Conservation (phyloP, 257 asterid genomes). For the Ligustrum vulgare region DNA sequence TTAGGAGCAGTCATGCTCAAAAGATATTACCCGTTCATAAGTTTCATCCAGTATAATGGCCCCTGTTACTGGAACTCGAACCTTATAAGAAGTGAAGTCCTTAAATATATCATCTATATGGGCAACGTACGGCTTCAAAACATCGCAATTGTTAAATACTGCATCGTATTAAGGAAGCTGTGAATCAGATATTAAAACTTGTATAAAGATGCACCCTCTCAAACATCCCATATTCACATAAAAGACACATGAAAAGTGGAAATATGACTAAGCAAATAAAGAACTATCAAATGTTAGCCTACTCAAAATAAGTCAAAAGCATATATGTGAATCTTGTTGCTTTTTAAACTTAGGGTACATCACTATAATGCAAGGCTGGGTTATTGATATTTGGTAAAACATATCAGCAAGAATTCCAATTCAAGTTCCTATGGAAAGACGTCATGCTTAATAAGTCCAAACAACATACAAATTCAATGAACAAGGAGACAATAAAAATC, state of each 20-base stretch:
- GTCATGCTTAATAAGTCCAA: background rate
- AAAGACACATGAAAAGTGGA: background rate
- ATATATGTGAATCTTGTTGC: background rate
- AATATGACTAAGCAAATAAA: background rate
- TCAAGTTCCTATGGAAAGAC: background rate
- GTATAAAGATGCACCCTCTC: background rate
- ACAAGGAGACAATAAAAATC: background rate
- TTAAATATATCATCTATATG: conserved; percentile 85
- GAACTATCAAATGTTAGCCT: conserved; percentile 4
- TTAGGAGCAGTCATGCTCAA: conserved; percentile 7
- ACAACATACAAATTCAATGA: background rate
- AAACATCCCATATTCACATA: background rate
- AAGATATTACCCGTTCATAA: conserved; percentile 65
- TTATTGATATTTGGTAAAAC: background rate
- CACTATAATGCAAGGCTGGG: conserved; percentile 10
- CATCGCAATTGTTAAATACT: conserved; percentile 90
- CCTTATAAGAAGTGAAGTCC: conserved; percentile 86
- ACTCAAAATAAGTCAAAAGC: background rate
- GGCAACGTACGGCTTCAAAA: conserved; percentile 77
- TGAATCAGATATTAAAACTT: background rate
- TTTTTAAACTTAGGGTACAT: background rate
- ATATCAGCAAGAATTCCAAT: background rate
- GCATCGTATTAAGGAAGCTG: conserved; percentile 52
- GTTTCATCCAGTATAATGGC: conserved; percentile 84
- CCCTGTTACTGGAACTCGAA: conserved; percentile 89